These are phyloP conservation scores for Tolypocladium tundrense DNA, from an alignment of 2,329 filamentous ascomycete species.

Conservation along the genomic window DNA sequence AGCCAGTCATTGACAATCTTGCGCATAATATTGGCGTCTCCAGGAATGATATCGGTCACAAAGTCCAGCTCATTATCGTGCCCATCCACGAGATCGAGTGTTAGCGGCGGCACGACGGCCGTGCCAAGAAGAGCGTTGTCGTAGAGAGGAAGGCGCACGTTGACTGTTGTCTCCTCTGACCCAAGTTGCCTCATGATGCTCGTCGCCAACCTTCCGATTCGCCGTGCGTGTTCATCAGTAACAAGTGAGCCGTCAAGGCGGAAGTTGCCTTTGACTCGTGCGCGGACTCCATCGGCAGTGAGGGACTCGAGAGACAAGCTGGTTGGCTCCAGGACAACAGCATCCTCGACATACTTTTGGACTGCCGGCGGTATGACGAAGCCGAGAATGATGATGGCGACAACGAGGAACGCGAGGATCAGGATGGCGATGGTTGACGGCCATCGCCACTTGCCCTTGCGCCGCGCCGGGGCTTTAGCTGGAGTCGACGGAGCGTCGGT, in stretches of 20 bases:
- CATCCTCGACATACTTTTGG: constrained; percentile 77
- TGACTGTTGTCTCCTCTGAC: constrained; percentile 59
- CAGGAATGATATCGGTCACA: constrained; percentile 63
- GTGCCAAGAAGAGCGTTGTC: constrained; percentile 67
- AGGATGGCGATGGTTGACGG: constrained; percentile 66
- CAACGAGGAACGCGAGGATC: constrained; percentile 49
- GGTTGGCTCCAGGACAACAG: constrained; percentile 71
- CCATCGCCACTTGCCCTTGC: constrained; percentile 41
- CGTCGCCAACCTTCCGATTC: constrained; percentile 67
- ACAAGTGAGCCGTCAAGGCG: constrained; percentile 71
- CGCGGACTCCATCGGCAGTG: constrained; percentile 65
- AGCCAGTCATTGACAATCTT: constrained; percentile 82
- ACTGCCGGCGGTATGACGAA: constrained; percentile 75
- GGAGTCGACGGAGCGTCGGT: constrained; percentile 13
- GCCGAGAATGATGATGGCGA: constrained; percentile 64
- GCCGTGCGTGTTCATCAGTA: constrained; percentile 56
- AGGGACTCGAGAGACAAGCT: constrained; percentile 79
- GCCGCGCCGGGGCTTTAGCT: constrained; percentile 14
- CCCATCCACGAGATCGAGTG: constrained; percentile 67
- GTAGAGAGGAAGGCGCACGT: constrained; percentile 77
- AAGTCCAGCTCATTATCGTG: constrained; percentile 71
- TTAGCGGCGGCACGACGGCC: constrained; percentile 64
- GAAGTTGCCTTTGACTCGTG: constrained; percentile 74
- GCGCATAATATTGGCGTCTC: constrained; percentile 66
- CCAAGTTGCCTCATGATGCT: constrained; percentile 72